A percentile compares a stretch with the other conserved stretches of the same genome.
phyloP scores from a whole-genome alignment of 371 early-diverging fungal species.

The Mortierella sp. region DNA sequence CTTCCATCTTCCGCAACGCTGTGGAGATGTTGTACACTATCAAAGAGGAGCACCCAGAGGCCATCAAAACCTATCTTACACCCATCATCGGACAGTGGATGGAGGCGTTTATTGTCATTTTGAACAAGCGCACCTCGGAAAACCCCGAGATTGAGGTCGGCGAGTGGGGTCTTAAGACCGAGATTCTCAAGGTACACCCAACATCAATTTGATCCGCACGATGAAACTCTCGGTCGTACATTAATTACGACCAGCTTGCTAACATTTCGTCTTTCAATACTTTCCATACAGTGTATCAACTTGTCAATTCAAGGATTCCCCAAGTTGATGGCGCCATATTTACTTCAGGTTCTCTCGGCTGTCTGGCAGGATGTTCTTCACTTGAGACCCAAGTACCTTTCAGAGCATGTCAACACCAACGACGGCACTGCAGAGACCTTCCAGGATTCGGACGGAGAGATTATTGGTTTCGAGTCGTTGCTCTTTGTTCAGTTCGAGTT shows the following conservation, averaged over 20 bases:
- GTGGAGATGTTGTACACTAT: conserved; percentile 86
- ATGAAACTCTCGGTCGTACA: not conserved
- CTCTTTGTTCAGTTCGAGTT: conserved; percentile 82
- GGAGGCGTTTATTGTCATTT: conserved; percentile 74
- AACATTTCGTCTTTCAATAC: not conserved
- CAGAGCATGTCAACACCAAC: conserved; percentile 70
- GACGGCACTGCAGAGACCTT: conserved; percentile 66
- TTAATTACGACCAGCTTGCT: not conserved
- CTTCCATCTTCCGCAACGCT: conserved; percentile 86
- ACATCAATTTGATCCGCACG: not conserved
- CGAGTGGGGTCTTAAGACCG: conserved; percentile 79
- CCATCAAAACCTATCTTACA: conserved; percentile 76
- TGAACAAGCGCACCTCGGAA: conserved; percentile 69
- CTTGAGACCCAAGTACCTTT: conserved; percentile 68
- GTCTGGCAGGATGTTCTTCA: conserved; percentile 77
- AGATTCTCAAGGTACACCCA: conserved; percentile 72
- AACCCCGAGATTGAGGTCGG: conserved; percentile 63
- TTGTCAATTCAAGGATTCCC: conserved; percentile 73
- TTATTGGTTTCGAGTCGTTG: conserved; percentile 78
- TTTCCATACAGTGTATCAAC: conserved; percentile 65
- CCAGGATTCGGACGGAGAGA: conserved; percentile 86
- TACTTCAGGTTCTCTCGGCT: conserved; percentile 69
- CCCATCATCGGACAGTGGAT: conserved; percentile 88
- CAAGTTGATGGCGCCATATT: conserved; percentile 65
- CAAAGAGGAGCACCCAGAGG: conserved; percentile 79